phyloP scores from a whole-genome alignment of 108 stramenopile genomes.

The Nitzschia putrida region DNA sequence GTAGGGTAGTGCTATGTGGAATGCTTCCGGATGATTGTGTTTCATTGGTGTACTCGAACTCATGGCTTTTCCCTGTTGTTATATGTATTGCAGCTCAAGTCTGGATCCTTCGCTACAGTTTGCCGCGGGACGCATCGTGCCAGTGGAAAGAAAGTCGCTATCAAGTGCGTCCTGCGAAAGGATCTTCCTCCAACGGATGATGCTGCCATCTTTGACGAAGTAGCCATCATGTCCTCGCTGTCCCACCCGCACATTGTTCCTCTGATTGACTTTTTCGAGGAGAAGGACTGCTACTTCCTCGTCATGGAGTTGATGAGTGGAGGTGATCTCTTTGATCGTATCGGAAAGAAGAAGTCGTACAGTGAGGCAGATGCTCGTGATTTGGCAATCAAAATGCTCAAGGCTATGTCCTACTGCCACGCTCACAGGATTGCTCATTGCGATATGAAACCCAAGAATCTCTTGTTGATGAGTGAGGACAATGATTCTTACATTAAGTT shows the following conservation, averaged over 20 bases:
- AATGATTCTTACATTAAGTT: slow-evolving; percentile 83
- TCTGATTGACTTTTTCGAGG: slow-evolving; percentile 92
- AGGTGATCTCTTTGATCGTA: slow-evolving; percentile 92
- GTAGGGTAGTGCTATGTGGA: neutral
- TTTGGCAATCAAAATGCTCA: slow-evolving; percentile 74
- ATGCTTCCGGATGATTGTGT: neutral
- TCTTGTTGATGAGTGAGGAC: slow-evolving; percentile 73
- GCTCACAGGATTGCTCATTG: slow-evolving; percentile 76
- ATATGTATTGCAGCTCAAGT: slow-evolving; percentile 71
- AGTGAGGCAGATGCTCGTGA: slow-evolving; percentile 84
- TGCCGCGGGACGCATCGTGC: slow-evolving; percentile 85
- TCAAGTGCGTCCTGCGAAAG: slow-evolving; percentile 82
- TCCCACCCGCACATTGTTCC: slow-evolving; percentile 87
- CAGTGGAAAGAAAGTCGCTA: slow-evolving; percentile 83
- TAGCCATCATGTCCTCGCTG: slow-evolving; percentile 80
- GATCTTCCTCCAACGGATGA: slow-evolving; percentile 78
- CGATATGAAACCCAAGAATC: slow-evolving; percentile 93
- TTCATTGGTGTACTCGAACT: neutral
- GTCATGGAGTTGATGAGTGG: slow-evolving; percentile 91
- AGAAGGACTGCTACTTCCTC: slow-evolving; percentile 81
- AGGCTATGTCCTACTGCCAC: slow-evolving; percentile 79
- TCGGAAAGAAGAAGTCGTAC: slow-evolving; percentile 83
- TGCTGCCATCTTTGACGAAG: slow-evolving; percentile 87
- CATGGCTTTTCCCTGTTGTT: slow-evolving; percentile 4
- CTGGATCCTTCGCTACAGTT: slow-evolving; percentile 87